Evolutionary conservation across 768 basidiomycete genomes (phyloP).

Genomic region (Leucosporidium scottii): DNA sequence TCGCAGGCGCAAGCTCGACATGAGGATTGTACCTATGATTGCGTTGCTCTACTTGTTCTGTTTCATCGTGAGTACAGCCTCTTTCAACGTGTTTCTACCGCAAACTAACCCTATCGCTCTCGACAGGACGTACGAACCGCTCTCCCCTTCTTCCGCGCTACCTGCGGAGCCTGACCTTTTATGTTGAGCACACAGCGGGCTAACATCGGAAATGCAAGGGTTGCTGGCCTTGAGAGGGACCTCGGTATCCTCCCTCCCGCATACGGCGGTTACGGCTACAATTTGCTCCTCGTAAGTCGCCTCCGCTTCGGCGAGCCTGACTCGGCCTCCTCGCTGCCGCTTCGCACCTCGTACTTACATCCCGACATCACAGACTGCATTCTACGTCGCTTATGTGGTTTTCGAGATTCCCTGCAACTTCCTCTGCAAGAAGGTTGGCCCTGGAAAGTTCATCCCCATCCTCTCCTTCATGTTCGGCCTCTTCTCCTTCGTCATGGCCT

Average conservation of each 20-base stretch:
- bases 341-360: too few species aligned
- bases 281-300: not conserved
- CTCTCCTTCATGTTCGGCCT: conserved; percentile 18
- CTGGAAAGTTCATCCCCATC: conserved; percentile 14
- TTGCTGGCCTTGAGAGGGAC: conserved; percentile 37
- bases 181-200: conserved; percentile 8
- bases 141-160: too few species aligned
- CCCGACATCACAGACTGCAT: too few species aligned
- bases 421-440: conserved; percentile 8
- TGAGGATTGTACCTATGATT: conserved; percentile 15
- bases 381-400: not conserved
- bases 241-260: conserved; percentile 12
- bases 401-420: conserved; percentile 4
- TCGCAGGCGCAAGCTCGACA: conserved; percentile 12
- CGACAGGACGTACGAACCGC: too few species aligned
- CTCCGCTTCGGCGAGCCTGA: too few species aligned
- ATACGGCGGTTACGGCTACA: conserved; percentile 28
- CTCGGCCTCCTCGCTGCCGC: too few species aligned
- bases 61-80: conserved; percentile 4
- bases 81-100: too few species aligned
- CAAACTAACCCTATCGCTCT: too few species aligned
- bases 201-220: conserved; percentile 18
- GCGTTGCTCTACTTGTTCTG: conserved; percentile 23
- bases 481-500: conserved; percentile 22
- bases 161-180: not conserved